Evolutionary conservation across 192 early-diverging fungal species (phyloP).

Genomic region (Chytriomyces sp.): DNA sequence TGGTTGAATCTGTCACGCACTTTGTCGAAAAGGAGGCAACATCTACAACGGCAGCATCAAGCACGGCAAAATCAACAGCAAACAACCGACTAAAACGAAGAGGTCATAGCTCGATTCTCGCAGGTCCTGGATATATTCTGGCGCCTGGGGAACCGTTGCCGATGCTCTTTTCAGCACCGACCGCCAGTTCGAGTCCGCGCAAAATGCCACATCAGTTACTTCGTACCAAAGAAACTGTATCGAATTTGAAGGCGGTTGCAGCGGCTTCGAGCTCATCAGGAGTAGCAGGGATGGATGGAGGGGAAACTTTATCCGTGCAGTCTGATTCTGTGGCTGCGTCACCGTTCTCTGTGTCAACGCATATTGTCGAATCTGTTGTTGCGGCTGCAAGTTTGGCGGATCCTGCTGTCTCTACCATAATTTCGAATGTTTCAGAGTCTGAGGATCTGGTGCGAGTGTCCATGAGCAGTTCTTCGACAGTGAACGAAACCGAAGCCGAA

Average conservation of each 20-base stretch:
- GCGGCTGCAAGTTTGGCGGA: too few relatives aligned
- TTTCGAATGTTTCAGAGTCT: too few relatives aligned
- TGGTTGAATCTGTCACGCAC: slow-evolving; percentile 20
- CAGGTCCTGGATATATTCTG: slow-evolving; percentile 29
- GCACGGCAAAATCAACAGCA: not conserved
- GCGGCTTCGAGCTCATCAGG: not conserved
- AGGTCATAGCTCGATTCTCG: slow-evolving; percentile 20
- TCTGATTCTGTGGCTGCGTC: not conserved
- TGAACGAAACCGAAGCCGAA: too few relatives aligned
- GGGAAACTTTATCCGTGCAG: not conserved
- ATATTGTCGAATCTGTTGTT: not conserved
- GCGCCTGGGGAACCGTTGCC: slow-evolving; percentile 17
- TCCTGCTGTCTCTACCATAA: too few relatives aligned
- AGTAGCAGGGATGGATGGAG: not conserved
- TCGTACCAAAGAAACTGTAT: not conserved
- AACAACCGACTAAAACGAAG: not conserved
- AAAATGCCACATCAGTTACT: not conserved
- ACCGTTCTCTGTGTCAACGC: not conserved
- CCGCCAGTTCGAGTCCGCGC: not conserved
- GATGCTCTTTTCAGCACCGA: not conserved
- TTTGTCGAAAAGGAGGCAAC: slow-evolving; percentile 29
- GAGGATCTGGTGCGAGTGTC: too few relatives aligned
- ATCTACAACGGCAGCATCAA: not conserved
- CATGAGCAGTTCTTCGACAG: too few relatives aligned
- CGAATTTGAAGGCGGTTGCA: not conserved